A percentile compares a stretch with the other conserved stretches of the same genome.
Evolutionary conservation across 441 rosid genomes (phyloP).

Genomic region (Croton setiger): DNA sequence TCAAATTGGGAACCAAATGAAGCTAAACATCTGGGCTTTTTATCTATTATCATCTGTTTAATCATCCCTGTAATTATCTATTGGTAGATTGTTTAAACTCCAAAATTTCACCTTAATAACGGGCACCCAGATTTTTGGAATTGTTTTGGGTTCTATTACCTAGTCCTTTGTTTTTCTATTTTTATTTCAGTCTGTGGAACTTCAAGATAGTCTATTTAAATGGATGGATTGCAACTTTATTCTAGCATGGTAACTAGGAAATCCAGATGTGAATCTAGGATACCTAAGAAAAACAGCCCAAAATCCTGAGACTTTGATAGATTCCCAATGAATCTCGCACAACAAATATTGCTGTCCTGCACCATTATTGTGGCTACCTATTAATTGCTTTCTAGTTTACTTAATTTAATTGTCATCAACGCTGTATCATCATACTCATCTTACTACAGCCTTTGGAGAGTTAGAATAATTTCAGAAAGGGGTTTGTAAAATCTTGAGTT

Average conservation of each 20-base stretch:
- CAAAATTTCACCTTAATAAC: neutral
- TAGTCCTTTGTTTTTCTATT: neutral
- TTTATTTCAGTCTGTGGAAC: too few relatives aligned
- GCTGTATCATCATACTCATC: neutral
- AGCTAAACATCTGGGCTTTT: neutral
- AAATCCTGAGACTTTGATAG: neutral
- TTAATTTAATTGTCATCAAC: neutral
- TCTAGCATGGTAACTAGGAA: neutral
- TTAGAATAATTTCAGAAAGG: neutral
- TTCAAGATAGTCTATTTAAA: neutral
- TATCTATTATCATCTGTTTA: neutral
- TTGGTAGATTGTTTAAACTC: neutral
- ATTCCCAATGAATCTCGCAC: neutral
- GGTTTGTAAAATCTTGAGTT: neutral
- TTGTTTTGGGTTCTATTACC: neutral
- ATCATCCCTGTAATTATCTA: neutral
- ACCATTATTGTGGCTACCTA: neutral
- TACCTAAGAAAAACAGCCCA: neutral
- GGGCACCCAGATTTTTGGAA: neutral
- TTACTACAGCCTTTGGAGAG: neutral
- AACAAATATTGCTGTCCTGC: neutral
- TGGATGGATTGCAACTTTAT: neutral
- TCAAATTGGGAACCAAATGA: neutral
- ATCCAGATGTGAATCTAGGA: neutral
- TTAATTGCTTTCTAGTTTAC: neutral